A percentile compares a stretch with the other conserved stretches of the same genome.
Conservation (phyloP, 2,329 filamentous ascomycete genomes). For the Tolypocladium tundrense region DNA sequence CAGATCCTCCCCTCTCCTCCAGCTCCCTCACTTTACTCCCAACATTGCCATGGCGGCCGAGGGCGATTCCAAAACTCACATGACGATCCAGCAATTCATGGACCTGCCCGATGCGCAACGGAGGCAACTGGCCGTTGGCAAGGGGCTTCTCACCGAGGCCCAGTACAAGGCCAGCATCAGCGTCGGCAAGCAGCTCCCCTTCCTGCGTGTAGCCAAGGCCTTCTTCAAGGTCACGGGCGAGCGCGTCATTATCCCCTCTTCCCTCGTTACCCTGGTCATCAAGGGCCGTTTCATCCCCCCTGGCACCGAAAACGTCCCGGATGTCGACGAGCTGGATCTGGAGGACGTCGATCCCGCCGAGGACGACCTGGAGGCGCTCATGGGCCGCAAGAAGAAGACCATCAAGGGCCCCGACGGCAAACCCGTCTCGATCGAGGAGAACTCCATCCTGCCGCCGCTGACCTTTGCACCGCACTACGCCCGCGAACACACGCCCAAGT, state of each 20-base stretch:
- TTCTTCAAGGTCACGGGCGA: slow-evolving; percentile 99
- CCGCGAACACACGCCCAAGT: slow-evolving; percentile 79
- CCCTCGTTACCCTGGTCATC: slow-evolving; percentile 85
- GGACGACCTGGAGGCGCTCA: slow-evolving; percentile 77
- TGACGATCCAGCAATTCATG: slow-evolving; percentile 84
- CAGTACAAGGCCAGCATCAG: slow-evolving; percentile 67
- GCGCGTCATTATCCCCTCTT: slow-evolving; percentile 82
- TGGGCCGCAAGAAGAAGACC: slow-evolving; percentile 63
- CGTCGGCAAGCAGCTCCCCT: slow-evolving; percentile 76
- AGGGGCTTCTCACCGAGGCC: slow-evolving; percentile 58
- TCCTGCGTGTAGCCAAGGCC: slow-evolving; percentile 75
- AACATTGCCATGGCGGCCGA: slow-evolving; percentile 57
- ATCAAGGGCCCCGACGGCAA: slow-evolving; percentile 53
- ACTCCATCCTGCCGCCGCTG: slow-evolving; percentile 68
- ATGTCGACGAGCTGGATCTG: slow-evolving; percentile 67
- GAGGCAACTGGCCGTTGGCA: slow-evolving; percentile 58
- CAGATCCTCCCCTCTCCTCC: slow-evolving; percentile 74
- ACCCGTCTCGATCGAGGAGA: slow-evolving; percentile 44
- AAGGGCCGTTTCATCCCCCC: slow-evolving; percentile 92
- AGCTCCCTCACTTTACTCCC: slow-evolving; percentile 78
- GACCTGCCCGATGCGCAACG: slow-evolving; percentile 65
- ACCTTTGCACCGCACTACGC: slow-evolving; percentile 84
- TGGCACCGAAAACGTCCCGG: slow-evolving; percentile 64
- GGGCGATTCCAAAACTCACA: slow-evolving; percentile 62
- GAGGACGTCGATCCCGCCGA: slow-evolving; percentile 89